A percentile compares a stretch with the other conserved stretches of the same genome.
phyloP scores from a whole-genome alignment of 306 rosid species.

The Rosa lucieae region DNA sequence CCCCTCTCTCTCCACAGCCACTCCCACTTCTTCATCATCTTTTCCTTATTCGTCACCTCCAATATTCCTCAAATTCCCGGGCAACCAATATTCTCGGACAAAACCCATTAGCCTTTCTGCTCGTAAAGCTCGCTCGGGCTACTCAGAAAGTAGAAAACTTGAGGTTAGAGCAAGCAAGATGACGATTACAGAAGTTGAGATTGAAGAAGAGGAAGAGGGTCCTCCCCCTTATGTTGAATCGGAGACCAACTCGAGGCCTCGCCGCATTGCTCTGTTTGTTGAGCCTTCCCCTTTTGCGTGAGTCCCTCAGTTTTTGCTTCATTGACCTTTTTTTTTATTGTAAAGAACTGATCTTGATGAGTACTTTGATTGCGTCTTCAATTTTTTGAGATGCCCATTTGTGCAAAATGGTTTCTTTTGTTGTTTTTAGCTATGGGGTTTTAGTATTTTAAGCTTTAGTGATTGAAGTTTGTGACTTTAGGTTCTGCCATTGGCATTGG shows the following conservation, averaged over 20 bases:
- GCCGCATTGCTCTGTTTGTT: slow-evolving; percentile 92
- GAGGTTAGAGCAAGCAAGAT: slow-evolving; percentile 50
- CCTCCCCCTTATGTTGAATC: slow-evolving; percentile 64
- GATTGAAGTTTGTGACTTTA: slow-evolving; percentile 8
- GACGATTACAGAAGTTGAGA: slow-evolving; percentile 58
- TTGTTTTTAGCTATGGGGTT: not conserved
- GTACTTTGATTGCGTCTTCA: slow-evolving; percentile 16
- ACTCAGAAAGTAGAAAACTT: slow-evolving; percentile 28
- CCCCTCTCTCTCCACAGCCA: slow-evolving; percentile 39
- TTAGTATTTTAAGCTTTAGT: slow-evolving; percentile 5
- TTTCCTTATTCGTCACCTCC: slow-evolving; percentile 16
- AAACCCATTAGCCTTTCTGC: slow-evolving; percentile 45
- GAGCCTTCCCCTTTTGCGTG: slow-evolving; percentile 99
- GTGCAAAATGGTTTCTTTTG: not conserved
- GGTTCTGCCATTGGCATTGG: not conserved
- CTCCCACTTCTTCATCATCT: slow-evolving; percentile 10
- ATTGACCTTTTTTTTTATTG: not conserved
- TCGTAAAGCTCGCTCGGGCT: slow-evolving; percentile 22
- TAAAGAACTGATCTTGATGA: not conserved
- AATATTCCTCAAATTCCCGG: slow-evolving; percentile 24
- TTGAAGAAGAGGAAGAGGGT: slow-evolving; percentile 57
- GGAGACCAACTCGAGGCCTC: slow-evolving; percentile 66
- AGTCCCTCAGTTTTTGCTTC: slow-evolving; percentile 27
- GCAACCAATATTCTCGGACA: slow-evolving; percentile 26
- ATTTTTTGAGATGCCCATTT: slow-evolving; percentile 6